Base-by-base conservation (phyloP, 2,329 filamentous ascomycete species). In the Taxawa tesnikishii region DNA sequence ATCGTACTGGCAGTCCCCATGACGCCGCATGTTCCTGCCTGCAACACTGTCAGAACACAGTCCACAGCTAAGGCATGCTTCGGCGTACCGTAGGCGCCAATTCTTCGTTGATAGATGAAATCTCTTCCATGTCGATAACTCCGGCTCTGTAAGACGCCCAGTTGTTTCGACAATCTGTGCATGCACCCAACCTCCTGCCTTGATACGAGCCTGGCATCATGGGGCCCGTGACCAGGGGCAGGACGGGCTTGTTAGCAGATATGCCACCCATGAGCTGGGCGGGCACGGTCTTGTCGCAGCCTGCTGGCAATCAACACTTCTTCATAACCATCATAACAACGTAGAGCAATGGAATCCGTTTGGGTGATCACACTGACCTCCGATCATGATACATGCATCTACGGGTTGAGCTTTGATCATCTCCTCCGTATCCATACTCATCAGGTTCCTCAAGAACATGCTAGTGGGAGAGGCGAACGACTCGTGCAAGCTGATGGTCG, bases 351-450 rank as follows among this genome's bases (percentile, higher is more conserved):
- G 12, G 12, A 13, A 8, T 26, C 25, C n/a, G 12, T 26, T n/a
- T 15, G 14, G 15, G 17, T 4, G 10, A 13, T 2, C 3, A 23
- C 23, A 28, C 28, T 38, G 35, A 73, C 74, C 77, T 29, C 78
- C 78, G 42, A 83, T 75, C 41, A 79, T 61, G 10, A 80, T 65
- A 7, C 73, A 71, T 0, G 74, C 72, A 53, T 84, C 79, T 11
- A 79, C 63, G 1, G 79, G 79, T 51, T 83, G 79, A 0, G 77
- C 78, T 26, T 62, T 61, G 32, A 83, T 74, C 79, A 83, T 83
- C 58, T 83, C 79, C 50, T 83, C 79, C 0, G 79, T 83, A 47
- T 83, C 79, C 75, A 83, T 81, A 42, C 73, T 77, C 79, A 84
- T 83, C 35, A 83, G 47, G 41, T 83, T 83, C 18, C 79, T 56